phyloP scores from a whole-genome alignment of 768 basidiomycete species.

The Amanita exitialis region DNA sequence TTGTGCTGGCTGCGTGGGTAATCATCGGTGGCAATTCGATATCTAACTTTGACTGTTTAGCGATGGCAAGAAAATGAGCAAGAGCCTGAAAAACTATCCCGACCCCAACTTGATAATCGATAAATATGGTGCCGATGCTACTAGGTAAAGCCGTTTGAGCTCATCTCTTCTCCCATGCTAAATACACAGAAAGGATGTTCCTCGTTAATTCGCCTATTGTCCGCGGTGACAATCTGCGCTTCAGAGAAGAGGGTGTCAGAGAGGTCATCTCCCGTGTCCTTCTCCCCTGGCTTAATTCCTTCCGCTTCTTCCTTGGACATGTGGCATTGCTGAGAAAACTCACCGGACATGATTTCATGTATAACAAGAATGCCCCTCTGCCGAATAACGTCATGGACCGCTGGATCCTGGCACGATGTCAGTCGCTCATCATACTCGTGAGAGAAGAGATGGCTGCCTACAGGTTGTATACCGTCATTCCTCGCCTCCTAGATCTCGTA shows the following conservation, averaged over 20 bases:
- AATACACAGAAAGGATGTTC: constrained; percentile 64
- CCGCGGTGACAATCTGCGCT: constrained; percentile 93
- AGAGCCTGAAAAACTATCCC: constrained; percentile 93
- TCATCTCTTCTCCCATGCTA: background rate
- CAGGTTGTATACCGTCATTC: constrained; percentile 94
- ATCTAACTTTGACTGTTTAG: constrained; percentile 25
- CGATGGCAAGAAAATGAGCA: constrained; percentile 99
- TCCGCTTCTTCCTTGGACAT: constrained; percentile 99
- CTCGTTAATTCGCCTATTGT: constrained; percentile 98
- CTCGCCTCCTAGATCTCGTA: constrained; percentile 83
- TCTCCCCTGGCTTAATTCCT: constrained; percentile 96
- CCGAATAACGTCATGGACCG: constrained; percentile 96
- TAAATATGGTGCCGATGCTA: constrained; percentile 91
- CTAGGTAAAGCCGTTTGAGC: constrained; percentile 41
- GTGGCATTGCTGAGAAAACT: constrained; percentile 79
- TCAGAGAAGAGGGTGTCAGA: constrained; percentile 96
- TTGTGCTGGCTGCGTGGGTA: constrained; percentile 87
- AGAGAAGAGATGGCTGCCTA: constrained; percentile 95
- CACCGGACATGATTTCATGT: constrained; percentile 66
- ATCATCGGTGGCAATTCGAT: background rate
- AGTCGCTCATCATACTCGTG: constrained; percentile 88
- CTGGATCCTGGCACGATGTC: constrained; percentile 98
- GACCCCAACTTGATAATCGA: constrained; percentile 89
- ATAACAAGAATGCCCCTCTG: constrained; percentile 76
- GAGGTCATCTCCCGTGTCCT: constrained; percentile 96